Evolutionary conservation across 139 green algal genomes (phyloP).

Genomic region (Micractinium sp.): DNA sequence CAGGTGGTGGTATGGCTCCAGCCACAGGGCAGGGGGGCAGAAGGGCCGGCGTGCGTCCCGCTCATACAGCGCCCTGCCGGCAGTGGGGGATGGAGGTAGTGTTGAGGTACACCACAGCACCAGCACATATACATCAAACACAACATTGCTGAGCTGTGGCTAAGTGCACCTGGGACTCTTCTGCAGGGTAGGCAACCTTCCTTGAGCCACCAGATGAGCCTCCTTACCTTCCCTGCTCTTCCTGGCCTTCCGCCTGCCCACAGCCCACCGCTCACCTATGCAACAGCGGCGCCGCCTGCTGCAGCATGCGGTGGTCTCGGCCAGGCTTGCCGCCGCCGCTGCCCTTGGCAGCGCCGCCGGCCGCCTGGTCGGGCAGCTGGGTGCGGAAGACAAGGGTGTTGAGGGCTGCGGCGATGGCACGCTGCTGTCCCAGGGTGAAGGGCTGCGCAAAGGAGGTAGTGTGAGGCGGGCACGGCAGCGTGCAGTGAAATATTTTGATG

Average conservation of each 20-base stretch:
- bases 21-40: conserved; percentile 83
- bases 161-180: background rate
- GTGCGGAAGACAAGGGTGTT: conserved; percentile 87
- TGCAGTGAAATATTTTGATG: background rate
- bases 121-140: no score
- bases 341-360: background rate
- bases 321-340: background rate
- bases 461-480: background rate
- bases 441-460: background rate
- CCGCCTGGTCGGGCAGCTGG: conserved; percentile 28
- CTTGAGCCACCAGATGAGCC: no score
- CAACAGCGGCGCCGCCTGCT: conserved; percentile 26
- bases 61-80: conserved; percentile 77
- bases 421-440: conserved; percentile 63
- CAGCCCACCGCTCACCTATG: conserved; percentile 19
- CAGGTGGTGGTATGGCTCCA: conserved; percentile 73
- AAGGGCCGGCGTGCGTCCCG: conserved; percentile 76
- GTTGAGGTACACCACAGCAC: no score
- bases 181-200: background rate
- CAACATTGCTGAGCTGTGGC: no score
- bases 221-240: no score
- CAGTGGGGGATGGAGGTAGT: background rate
- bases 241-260: background rate
- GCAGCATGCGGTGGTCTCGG: conserved; percentile 11
- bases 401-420: conserved; percentile 74